phyloP scores from a whole-genome alignment of 2,329 filamentous ascomycete species.

The Hymenoscyphus fructigenus region DNA sequence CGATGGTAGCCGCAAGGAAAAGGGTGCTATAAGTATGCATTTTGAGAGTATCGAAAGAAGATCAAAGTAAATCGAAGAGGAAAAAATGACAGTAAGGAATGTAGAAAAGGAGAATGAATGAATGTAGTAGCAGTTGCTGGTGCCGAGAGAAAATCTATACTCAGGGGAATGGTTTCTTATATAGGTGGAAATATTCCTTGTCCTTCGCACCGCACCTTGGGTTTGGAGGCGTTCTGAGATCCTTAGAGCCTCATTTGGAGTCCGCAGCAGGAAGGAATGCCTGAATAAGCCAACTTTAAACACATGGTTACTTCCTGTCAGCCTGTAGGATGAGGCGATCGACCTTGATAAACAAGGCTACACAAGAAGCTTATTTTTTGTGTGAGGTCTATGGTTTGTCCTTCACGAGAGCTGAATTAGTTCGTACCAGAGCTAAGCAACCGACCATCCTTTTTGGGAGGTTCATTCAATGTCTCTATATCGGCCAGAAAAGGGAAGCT shows the following conservation, averaged over 20 bases:
- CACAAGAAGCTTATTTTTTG: not conserved
- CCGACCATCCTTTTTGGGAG: not conserved
- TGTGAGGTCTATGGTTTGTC: not conserved
- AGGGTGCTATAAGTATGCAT: conserved; percentile 11
- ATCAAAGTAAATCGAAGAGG: not conserved
- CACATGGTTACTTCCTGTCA: not conserved
- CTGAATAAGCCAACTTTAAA: not conserved
- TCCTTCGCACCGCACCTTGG: conserved; percentile 8
- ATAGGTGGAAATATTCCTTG: not conserved
- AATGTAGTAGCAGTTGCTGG: not conserved
- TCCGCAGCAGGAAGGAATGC: conserved; percentile 1
- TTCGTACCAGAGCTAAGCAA: not conserved
- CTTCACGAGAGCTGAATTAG: not conserved
- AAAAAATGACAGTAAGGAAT: not conserved
- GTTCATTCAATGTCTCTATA: not conserved
- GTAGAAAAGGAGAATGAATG: not conserved
- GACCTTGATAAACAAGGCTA: not conserved
- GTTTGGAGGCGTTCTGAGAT: not conserved
- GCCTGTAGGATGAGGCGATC: not conserved
- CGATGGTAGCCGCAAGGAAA: not conserved
- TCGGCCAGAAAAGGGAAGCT: not conserved
- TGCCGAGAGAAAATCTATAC: not conserved
- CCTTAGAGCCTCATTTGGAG: not conserved
- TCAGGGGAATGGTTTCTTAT: not conserved
- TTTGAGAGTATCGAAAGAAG: not conserved